Evolutionary conservation across 495 filamentous ascomycete genomes (phyloP).

Genomic region (Ascodesmis nigricans): DNA sequence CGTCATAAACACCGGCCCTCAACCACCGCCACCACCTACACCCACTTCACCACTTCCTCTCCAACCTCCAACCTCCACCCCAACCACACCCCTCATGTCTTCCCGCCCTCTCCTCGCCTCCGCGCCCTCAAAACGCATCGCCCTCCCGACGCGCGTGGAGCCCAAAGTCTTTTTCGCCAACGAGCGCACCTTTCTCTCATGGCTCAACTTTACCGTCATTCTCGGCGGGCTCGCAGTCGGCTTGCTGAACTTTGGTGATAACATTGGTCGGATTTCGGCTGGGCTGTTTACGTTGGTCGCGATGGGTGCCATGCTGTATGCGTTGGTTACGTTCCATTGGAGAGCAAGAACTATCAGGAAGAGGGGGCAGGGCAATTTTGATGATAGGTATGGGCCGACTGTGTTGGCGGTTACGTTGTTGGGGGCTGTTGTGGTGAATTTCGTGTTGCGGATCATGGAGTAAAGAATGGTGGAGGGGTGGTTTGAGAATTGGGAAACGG

Average conservation of each 20-base stretch:
- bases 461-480: too few relatives aligned
- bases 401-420: conserved; percentile 66
- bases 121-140: conserved; percentile 90
- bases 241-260: conserved; percentile 94
- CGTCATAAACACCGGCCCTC: too few relatives aligned
- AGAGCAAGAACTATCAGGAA: conserved; percentile 75
- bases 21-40: too few relatives aligned
- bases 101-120: conserved; percentile 84
- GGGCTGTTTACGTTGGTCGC: conserved; percentile 86
- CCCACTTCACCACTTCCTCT: too few relatives aligned
- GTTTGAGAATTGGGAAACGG: too few relatives aligned
- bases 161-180: conserved; percentile 98
- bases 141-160: conserved; percentile 91
- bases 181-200: conserved; percentile 95
- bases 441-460: conserved; percentile 60
- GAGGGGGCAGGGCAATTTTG: conserved; percentile 83
- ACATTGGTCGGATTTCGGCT: conserved; percentile 72
- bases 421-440: conserved; percentile 78
- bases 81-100: conserved; percentile 47
- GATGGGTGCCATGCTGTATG: conserved; percentile 89
- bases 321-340: conserved; percentile 90
- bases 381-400: conserved; percentile 83
- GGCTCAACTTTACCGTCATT: conserved; percentile 96
- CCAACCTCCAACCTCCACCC: too few relatives aligned
- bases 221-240: conserved; percentile 87